Conservation (phyloP, 768 basidiomycete genomes). For the Mycena olivaceomarginata region DNA sequence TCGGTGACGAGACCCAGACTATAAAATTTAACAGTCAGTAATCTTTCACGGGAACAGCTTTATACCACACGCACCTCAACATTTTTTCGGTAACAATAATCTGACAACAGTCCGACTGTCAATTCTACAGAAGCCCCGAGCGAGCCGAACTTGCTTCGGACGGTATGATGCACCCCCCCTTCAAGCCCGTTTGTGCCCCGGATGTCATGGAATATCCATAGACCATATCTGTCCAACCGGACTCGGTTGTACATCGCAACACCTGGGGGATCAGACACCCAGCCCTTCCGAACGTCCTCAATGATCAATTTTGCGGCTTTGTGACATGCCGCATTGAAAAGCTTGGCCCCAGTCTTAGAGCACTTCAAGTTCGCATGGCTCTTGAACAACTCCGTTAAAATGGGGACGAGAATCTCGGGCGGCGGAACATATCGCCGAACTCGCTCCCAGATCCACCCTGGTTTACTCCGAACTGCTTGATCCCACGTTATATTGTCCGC, state of each 20-base stretch:
- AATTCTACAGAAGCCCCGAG: conserved; percentile 21
- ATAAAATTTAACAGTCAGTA: background rate
- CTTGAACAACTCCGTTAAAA: too few relatives aligned
- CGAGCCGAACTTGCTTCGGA: background rate
- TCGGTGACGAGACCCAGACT: conserved; percentile 19
- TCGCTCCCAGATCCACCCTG: too few relatives aligned
- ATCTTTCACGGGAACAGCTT: too few relatives aligned
- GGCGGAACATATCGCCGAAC: too few relatives aligned
- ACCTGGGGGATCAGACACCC: conserved; percentile 21
- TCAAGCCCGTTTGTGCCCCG: conserved; percentile 21
- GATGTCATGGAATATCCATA: background rate
- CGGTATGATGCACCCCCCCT: conserved; percentile 5
- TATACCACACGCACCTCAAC: conserved; percentile 11
- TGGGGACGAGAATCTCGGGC: too few relatives aligned
- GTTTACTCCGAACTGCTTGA: too few relatives aligned
- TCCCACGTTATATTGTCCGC: too few relatives aligned
- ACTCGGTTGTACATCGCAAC: conserved; percentile 19
- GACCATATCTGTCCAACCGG: conserved; percentile 3
- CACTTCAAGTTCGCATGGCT: too few relatives aligned
- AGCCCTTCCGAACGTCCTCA: conserved; percentile 7
- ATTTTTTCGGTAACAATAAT: conserved; percentile 31
- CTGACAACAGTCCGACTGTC: conserved; percentile 16
- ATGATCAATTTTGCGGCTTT: conserved; percentile 12
- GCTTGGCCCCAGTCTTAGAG: too few relatives aligned
- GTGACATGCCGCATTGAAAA: background rate